phyloP scores from a whole-genome alignment of 2,329 filamentous ascomycete genomes.

The Lachnellula hyalina region DNA sequence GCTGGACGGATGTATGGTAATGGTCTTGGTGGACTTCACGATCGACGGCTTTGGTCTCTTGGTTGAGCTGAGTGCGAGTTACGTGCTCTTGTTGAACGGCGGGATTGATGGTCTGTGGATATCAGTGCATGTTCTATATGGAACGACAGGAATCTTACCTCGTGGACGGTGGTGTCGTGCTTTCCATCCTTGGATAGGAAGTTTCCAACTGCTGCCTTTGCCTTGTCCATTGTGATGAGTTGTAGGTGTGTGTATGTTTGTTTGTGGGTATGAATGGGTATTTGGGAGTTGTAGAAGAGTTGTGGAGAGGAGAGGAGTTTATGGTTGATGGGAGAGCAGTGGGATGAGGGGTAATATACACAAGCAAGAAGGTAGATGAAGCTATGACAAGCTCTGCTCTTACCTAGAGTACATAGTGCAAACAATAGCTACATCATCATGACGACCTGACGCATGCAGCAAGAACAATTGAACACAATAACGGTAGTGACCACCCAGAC shows the following conservation, averaged over 20 bases:
- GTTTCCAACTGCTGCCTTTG: conserved; percentile 55
- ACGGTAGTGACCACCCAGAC: too few relatives aligned
- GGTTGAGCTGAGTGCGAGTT: conserved; percentile 54
- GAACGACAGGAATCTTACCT: conserved; percentile 32
- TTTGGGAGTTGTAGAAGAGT: neutral
- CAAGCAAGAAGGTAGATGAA: too few relatives aligned
- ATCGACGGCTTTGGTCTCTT: conserved; percentile 58
- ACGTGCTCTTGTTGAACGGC: conserved; percentile 57
- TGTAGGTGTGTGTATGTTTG: neutral
- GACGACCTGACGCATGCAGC: too few relatives aligned
- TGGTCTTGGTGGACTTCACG: conserved; percentile 68
- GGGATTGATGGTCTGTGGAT: conserved; percentile 44
- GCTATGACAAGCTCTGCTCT: too few relatives aligned
- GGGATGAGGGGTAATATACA: neutral
- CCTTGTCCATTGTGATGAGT: conserved; percentile 51
- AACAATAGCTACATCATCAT: too few relatives aligned
- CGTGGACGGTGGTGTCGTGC: conserved; percentile 65
- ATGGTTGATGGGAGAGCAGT: neutral
- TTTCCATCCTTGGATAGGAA: conserved; percentile 59
- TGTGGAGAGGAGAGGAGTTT: neutral
- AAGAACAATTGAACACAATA: too few relatives aligned
- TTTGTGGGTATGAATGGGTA: neutral
- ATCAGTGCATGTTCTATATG: conserved; percentile 1
- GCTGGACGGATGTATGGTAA: conserved; percentile 65
- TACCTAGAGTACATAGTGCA: too few relatives aligned